phyloP scores from a whole-genome alignment of 129 eudicot species.

The Chrysanthemum seticuspe region DNA sequence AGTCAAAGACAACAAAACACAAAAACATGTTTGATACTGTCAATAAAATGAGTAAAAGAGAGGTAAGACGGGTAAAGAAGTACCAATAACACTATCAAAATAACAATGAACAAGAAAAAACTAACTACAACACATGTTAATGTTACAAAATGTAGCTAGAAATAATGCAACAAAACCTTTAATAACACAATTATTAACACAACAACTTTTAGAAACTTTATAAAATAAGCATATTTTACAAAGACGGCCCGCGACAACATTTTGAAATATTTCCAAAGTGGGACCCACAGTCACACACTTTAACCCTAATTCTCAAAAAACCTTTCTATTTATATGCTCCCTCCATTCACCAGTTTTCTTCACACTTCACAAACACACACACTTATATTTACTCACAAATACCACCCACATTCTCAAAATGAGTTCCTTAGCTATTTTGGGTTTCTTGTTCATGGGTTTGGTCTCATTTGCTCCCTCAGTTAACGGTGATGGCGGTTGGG shows the following conservation, averaged over 20 bases:
- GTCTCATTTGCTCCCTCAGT: slow-evolving; percentile 38
- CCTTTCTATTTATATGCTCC: slow-evolving; percentile 40
- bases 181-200: too few relatives aligned
- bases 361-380: slow-evolving; percentile 6
- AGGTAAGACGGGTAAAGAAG: too few relatives aligned
- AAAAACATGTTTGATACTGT: too few relatives aligned
- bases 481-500: slow-evolving; percentile 49
- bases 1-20: too few relatives aligned
- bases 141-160: too few relatives aligned
- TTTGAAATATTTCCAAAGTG: slow-evolving; percentile 22
- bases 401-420: slow-evolving; percentile 17
- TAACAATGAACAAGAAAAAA: too few relatives aligned
- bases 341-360: slow-evolving; percentile 7
- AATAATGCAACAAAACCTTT: too few relatives aligned
- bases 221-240: not conserved
- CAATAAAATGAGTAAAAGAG: too few relatives aligned
- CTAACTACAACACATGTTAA: too few relatives aligned
- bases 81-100: too few relatives aligned
- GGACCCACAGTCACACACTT: slow-evolving; percentile 3
- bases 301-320: slow-evolving; percentile 7
- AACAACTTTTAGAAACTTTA: too few relatives aligned
- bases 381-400: slow-evolving; percentile 8
- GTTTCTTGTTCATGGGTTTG: slow-evolving; percentile 34
- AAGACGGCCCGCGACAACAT: slow-evolving; percentile 31
- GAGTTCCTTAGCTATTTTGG: slow-evolving; percentile 29